Conservation (phyloP, 2,329 filamentous ascomycete genomes). For the Phialophora expanda region DNA sequence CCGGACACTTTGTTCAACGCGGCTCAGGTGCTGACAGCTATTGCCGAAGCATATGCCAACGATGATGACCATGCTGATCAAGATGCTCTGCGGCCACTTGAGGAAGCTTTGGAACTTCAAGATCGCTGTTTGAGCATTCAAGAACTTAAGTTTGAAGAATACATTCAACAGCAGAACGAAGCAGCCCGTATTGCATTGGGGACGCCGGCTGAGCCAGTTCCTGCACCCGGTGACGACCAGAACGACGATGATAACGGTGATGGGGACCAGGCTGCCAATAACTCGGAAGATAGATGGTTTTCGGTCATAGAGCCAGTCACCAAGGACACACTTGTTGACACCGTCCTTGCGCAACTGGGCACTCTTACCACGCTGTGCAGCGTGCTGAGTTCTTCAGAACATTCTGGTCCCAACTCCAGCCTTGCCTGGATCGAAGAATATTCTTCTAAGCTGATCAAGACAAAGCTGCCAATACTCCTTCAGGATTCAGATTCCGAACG, state of each 20-base stretch:
- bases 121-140: constrained; percentile 62
- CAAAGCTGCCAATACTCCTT: constrained; percentile 61
- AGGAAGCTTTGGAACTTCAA: constrained; percentile 67
- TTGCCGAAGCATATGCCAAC: constrained; percentile 65
- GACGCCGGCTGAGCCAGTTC: constrained; percentile 32
- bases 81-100: constrained; percentile 59
- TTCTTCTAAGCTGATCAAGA: constrained; percentile 58
- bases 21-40: constrained; percentile 69
- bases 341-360: constrained; percentile 67
- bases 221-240: background rate
- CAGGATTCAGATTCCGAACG: constrained; percentile 47
- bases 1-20: constrained; percentile 74
- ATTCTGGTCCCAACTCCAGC: constrained; percentile 48
- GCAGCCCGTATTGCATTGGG: constrained; percentile 22
- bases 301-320: constrained; percentile 71
- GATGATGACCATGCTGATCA: constrained; percentile 54
- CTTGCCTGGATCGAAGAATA: constrained; percentile 65
- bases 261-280: constrained; percentile 39
- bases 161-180: constrained; percentile 47
- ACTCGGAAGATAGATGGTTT: constrained; percentile 59
- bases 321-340: constrained; percentile 69
- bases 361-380: constrained; percentile 59
- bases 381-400: constrained; percentile 46
- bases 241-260: constrained; percentile 40
- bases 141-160: constrained; percentile 55